Conservation (phyloP, 805 yeast species). For the Lachancea meyersii region DNA sequence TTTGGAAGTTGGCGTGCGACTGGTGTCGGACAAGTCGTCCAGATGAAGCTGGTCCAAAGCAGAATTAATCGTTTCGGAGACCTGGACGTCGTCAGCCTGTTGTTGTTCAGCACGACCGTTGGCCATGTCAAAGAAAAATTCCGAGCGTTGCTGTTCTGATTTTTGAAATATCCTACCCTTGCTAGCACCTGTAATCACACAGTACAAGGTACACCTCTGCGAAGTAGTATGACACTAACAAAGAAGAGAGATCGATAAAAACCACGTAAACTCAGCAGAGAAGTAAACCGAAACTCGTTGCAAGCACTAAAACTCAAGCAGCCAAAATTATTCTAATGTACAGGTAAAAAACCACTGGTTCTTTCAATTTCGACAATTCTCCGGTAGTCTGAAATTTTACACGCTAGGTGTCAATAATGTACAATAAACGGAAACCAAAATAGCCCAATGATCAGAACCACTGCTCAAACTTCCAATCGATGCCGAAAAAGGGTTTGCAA, state of each 20-base stretch:
- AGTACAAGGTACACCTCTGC: too few species aligned
- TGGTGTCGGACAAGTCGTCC: constrained; percentile 15
- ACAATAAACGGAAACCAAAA: neutral
- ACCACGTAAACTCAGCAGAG: too few species aligned
- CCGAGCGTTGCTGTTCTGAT: too few species aligned
- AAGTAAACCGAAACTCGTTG: neutral
- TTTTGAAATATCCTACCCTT: too few species aligned
- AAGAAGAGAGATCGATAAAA: too few species aligned
- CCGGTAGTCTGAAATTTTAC: neutral
- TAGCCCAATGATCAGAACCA: neutral
- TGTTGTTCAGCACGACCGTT: constrained; percentile 3
- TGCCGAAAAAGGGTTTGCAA: neutral
- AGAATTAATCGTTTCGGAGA: constrained; percentile 26
- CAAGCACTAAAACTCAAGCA: neutral
- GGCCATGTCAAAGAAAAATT: neutral
- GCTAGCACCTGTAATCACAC: too few species aligned
- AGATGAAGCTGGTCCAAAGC: constrained; percentile 31
- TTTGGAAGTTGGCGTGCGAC: neutral
- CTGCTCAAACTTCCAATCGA: neutral
- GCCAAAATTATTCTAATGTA: neutral
- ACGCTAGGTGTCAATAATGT: too few species aligned
- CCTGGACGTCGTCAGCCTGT: constrained; percentile 22
- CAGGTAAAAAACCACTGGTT: neutral
- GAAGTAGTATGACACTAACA: too few species aligned
- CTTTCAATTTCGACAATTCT: neutral